These are phyloP conservation scores for Ceratobasidium sp. DNA, from an alignment of 1,284 basidiomycete species.

Conservation along the genomic window DNA sequence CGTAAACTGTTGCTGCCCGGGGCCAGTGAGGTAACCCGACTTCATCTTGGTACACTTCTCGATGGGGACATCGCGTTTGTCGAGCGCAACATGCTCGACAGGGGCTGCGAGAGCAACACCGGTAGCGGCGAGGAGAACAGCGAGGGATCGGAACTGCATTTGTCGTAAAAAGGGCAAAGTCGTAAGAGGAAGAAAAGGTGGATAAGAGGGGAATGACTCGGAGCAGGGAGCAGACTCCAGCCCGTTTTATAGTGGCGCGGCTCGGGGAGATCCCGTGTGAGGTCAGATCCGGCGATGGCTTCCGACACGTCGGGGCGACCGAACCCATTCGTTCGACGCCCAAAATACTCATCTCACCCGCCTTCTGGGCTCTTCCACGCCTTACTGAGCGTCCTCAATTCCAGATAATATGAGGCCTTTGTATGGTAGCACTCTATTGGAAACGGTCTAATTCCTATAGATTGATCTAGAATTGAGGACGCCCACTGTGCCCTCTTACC, in stretches of 20 bases:
- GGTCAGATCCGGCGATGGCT: constrained; percentile 30
- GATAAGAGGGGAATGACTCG: not conserved
- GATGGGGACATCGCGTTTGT: constrained; percentile 31
- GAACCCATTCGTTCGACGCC: constrained; percentile 23
- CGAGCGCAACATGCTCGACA: constrained; percentile 26
- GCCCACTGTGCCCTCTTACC: too few species aligned
- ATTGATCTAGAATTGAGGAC: too few species aligned
- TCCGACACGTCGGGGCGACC: constrained; percentile 22
- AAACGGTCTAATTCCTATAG: too few species aligned
- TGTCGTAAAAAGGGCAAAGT: constrained; percentile 15
- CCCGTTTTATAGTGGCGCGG: constrained; percentile 19
- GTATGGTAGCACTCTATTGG: too few species aligned
- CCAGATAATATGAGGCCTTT: too few species aligned
- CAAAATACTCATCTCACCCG: constrained; percentile 15
- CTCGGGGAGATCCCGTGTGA: constrained; percentile 32
- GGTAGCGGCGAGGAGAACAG: constrained; percentile 27
- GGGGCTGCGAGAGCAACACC: constrained; percentile 23
- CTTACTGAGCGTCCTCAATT: too few species aligned
- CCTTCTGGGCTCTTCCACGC: constrained; percentile 7
- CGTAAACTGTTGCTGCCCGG: constrained; percentile 24
- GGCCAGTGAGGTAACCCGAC: constrained; percentile 37
- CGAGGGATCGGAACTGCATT: constrained; percentile 20
- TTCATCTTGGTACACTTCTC: constrained; percentile 27
- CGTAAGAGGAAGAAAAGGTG: constrained; percentile 19
- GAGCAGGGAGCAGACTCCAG: not conserved